Percentiles rank a stretch among this genome's conserved stretches.
Evolutionary conservation across 148 eudicot genomes (phyloP).

Genomic region (Suaeda aralocaspica): DNA sequence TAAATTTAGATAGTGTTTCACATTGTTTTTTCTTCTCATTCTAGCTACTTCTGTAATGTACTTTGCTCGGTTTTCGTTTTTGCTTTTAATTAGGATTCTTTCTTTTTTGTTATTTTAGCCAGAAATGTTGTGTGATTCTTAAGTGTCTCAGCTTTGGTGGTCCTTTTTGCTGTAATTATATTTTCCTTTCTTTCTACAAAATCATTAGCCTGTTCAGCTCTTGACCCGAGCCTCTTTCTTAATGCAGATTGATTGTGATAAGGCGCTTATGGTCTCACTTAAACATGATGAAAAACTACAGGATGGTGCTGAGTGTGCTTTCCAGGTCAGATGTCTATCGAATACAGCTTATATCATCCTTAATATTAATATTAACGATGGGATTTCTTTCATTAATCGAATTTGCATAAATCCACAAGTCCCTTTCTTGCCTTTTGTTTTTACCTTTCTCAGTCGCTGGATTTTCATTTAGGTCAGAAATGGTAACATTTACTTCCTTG

Average conservation of each 20-base stretch:
- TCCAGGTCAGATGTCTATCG: conserved; percentile 55
- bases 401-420: conserved; percentile 14
- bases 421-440: not conserved
- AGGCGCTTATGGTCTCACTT: conserved; percentile 79
- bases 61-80: not conserved
- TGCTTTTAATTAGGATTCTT: not conserved
- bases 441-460: not conserved
- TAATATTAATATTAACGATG: not conserved
- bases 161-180: not conserved
- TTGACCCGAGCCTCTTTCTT: conserved; percentile 9
- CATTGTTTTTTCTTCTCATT: no score
- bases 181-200: not conserved
- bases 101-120: not conserved
- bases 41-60: not conserved
- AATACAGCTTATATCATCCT: not conserved
- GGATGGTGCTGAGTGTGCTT: conserved; percentile 84
- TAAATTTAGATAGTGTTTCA: no score
- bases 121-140: not conserved
- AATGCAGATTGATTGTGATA: conserved; percentile 97
- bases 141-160: not conserved
- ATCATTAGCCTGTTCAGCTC: conserved; percentile 4
- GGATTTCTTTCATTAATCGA: not conserved
- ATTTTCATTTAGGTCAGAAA: not conserved
- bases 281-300: conserved; percentile 94
- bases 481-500: conserved; percentile 16